Percentiles rank a stretch among this genome's conserved stretches.
phyloP scores from a whole-genome alignment of 2,329 filamentous ascomycete species.

The Cladorrhinum sp. region DNA sequence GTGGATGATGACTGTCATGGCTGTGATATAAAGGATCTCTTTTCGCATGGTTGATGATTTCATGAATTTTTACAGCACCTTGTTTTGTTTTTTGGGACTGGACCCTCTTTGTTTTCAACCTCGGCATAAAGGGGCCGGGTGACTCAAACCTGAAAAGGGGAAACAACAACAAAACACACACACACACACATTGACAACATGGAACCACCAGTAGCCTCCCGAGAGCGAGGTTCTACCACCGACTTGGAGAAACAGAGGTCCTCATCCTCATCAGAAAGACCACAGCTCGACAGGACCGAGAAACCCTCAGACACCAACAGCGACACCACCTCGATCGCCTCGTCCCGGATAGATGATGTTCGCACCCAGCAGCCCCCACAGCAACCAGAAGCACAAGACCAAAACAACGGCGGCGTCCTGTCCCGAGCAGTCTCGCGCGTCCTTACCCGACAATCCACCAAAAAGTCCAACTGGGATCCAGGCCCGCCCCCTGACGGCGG shows the following conservation, averaged over 20 bases:
- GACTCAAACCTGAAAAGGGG: not conserved
- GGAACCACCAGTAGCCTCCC: not conserved
- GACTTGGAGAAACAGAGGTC: not conserved
- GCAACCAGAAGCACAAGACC: not conserved
- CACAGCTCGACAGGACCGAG: not conserved
- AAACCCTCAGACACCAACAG: not conserved
- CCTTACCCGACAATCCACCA: slow-evolving; percentile 1
- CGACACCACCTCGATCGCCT: not conserved
- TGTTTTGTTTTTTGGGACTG: not conserved
- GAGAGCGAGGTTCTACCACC: not conserved
- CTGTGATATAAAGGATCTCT: not conserved
- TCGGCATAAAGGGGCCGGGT: not conserved
- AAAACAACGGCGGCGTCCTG: not conserved
- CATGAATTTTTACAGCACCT: not conserved
- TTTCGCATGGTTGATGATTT: not conserved
- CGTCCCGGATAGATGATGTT: not conserved
- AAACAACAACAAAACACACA: not conserved
- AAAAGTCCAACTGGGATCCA: slow-evolving; percentile 2
- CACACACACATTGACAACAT: not conserved
- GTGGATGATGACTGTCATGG: not conserved
- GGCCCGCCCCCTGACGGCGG: slow-evolving; percentile 6
- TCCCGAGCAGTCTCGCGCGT: not conserved
- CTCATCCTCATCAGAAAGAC: not conserved
- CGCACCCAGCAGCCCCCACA: not conserved
- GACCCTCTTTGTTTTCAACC: not conserved